Conservation (phyloP, 257 asterid genomes). For the Penstemon eatonii region DNA sequence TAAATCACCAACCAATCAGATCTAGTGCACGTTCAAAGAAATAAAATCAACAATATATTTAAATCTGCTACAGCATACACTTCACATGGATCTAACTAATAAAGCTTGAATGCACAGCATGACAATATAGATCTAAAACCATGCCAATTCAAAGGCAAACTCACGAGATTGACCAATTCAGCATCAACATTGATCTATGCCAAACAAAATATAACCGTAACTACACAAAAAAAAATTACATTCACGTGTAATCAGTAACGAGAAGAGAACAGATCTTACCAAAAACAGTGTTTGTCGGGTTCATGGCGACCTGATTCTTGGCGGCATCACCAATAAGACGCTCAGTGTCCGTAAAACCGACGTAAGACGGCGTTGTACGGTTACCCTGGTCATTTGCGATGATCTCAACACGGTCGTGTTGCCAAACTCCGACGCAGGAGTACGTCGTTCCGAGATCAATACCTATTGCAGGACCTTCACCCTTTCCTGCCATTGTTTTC, state of each 20-base stretch:
- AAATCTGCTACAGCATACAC: no score
- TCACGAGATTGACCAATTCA: no score
- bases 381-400: conserved; percentile 27
- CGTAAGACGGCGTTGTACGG: conserved; percentile 31
- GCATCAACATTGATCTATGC: background rate
- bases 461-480: conserved; percentile 21
- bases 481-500: conserved; percentile 20
- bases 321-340: conserved; percentile 43
- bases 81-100: no score
- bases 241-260: background rate
- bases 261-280: background rate
- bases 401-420: conserved; percentile 21
- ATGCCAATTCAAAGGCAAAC: no score
- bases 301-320: conserved; percentile 60
- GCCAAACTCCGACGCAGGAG: conserved; percentile 24
- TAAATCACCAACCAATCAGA: no score
- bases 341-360: conserved; percentile 24
- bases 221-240: background rate
- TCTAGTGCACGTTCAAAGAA: no score
- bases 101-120: no score
- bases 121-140: no score
- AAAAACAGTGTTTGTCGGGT: conserved; percentile 36
- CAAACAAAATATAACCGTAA: background rate
- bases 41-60: no score
- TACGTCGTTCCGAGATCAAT: conserved; percentile 18